Conservation (phyloP, 176 grass and related monocot species). For the Eremochloa ophiuroides region DNA sequence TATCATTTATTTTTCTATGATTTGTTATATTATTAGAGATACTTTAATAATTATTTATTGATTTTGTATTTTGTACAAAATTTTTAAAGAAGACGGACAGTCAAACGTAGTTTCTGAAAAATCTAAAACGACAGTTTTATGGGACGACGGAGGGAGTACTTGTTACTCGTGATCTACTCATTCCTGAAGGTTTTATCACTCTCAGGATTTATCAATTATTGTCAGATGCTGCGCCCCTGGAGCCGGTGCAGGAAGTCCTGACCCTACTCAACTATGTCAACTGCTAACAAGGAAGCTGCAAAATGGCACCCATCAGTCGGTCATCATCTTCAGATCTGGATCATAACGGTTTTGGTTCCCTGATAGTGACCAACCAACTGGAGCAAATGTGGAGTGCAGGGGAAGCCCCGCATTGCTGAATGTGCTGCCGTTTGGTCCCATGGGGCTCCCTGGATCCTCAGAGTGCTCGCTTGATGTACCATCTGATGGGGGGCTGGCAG, state of each 20-base stretch:
- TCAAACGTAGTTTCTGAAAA: no score
- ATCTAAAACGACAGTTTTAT: no score
- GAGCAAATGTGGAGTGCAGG: constrained; percentile 46
- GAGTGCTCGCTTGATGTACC: constrained; percentile 62
- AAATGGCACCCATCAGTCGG: constrained; percentile 37
- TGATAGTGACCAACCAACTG: constrained; percentile 55
- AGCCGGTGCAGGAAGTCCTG: constrained; percentile 7
- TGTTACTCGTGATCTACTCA: constrained; percentile 30
- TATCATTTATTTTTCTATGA: no score
- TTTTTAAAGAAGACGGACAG: no score
- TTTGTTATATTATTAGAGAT: no score
- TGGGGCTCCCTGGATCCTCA: constrained; percentile 65
- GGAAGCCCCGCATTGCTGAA: constrained; percentile 54
- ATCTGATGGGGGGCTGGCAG: constrained; percentile 41
- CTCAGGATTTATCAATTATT: constrained; percentile 39
- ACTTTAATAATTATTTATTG: no score
- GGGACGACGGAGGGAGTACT: no score
- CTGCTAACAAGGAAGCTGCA: constrained; percentile 12
- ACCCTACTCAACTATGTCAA: constrained; percentile 41
- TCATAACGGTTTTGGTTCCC: constrained; percentile 64
- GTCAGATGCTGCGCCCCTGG: background rate
- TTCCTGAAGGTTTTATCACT: constrained; percentile 12
- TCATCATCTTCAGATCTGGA: constrained; percentile 71
- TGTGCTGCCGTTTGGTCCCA: constrained; percentile 43
- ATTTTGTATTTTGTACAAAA: no score